Percentiles rank a stretch among this genome's conserved stretches.
phyloP scores from a whole-genome alignment of 2,329 filamentous ascomycete genomes.

The Ploettnerulaceae sp. region DNA sequence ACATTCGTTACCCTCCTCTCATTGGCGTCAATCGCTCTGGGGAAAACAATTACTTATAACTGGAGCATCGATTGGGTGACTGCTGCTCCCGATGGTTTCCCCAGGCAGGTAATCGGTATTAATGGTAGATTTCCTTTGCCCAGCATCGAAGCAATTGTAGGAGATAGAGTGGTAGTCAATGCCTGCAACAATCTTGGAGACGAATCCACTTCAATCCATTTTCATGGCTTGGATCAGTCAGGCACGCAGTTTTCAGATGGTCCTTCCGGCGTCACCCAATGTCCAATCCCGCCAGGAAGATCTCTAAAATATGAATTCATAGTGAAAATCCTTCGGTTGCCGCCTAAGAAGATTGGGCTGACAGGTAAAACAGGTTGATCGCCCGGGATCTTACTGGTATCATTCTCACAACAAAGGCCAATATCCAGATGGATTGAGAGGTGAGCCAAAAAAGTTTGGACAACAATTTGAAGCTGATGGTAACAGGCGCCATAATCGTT shows the following conservation, averaged over 20 bases:
- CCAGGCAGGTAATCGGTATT: conserved; percentile 49
- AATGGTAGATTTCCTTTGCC: conserved; percentile 58
- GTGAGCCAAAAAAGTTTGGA: neutral
- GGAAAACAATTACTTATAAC: conserved; percentile 19
- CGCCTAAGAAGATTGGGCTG: neutral
- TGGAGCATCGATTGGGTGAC: conserved; percentile 41
- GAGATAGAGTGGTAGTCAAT: conserved; percentile 47
- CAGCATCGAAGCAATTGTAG: conserved; percentile 45
- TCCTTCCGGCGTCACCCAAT: conserved; percentile 43
- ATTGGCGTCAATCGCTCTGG: neutral
- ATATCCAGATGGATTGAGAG: conserved; percentile 16
- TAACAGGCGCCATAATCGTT: conserved; percentile 48
- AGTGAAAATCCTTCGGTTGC: conserved; percentile 35
- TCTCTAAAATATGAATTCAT: conserved; percentile 27
- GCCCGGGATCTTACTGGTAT: conserved; percentile 48
- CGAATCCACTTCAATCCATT: conserved; percentile 48
- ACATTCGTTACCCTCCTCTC: conserved; percentile 5
- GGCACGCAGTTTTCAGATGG: conserved; percentile 56
- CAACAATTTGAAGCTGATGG: neutral
- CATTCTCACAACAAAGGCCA: conserved; percentile 52
- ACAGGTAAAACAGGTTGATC: conserved; percentile 26
- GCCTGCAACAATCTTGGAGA: conserved; percentile 46
- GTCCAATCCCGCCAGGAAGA: conserved; percentile 27
- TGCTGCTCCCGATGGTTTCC: conserved; percentile 37
- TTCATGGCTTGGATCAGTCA: conserved; percentile 55